Evolutionary conservation across 257 asterid species (phyloP).

Genomic region (Ballota nigra): DNA sequence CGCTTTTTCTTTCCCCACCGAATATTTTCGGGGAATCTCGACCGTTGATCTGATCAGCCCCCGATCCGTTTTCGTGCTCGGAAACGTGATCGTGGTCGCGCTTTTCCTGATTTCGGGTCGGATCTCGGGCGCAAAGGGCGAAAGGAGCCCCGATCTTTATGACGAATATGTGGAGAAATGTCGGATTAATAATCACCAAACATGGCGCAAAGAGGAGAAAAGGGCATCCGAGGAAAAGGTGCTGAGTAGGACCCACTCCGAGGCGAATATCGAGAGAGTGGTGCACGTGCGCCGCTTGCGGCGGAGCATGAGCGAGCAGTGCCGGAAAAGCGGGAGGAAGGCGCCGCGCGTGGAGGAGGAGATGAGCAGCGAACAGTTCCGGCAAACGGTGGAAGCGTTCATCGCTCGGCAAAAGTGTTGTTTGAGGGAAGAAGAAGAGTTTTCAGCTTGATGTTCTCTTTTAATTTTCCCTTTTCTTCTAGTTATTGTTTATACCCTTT

Average conservation of each 20-base stretch:
- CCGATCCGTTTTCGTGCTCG: constrained; percentile 58
- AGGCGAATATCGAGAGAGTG: constrained; percentile 31
- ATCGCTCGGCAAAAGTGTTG: constrained; percentile 75
- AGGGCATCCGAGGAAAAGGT: constrained; percentile 13
- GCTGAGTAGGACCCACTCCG: constrained; percentile 42
- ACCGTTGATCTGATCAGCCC: constrained; percentile 45
- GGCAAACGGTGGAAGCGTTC: constrained; percentile 70
- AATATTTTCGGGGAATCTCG: constrained; percentile 40
- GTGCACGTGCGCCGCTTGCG: constrained; percentile 33
- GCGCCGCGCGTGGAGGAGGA: constrained; percentile 46
- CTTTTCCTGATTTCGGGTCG: constrained; percentile 55
- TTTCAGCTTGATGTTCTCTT: constrained; percentile 21
- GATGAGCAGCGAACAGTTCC: constrained; percentile 80
- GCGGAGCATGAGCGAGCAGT: constrained; percentile 51
- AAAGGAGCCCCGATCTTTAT: constrained; percentile 33
- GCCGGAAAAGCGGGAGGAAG: constrained; percentile 25
- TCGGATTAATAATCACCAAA: constrained; percentile 22
- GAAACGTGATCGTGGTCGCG: constrained; percentile 59
- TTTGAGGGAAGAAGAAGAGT: constrained; percentile 69
- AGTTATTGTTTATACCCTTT: not conserved
- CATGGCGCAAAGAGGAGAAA: constrained; percentile 3
- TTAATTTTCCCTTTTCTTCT: not conserved
- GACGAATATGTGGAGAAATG: constrained; percentile 52
- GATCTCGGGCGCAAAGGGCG: constrained; percentile 34
- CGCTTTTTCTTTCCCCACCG: constrained; percentile 32